Base-by-base conservation (phyloP, 352 stramenopile genomes). In the Nothophytophthora sp. region DNA sequence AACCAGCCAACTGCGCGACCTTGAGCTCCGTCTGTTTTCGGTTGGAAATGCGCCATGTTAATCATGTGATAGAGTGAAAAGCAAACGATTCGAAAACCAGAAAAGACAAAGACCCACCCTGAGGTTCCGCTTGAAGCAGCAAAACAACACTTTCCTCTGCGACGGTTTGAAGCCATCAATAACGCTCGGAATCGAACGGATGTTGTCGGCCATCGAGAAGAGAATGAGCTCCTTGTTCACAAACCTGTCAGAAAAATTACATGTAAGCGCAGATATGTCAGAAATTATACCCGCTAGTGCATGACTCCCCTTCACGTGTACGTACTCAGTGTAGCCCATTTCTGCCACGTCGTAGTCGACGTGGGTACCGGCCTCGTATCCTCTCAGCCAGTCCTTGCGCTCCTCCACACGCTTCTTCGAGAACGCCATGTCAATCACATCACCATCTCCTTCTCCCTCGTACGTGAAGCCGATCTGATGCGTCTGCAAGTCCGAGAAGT, bases 141-240 rank as follows among this genome's bases (percentile, higher is more conserved):
- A 90, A 66, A 97, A 99, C 10, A 99, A 67, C 8, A 99, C 96
- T 65, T 99, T 99, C 5, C 97, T 85, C 60, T 99, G 97, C 25
- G 91, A 98, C n/a, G 97, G 97, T 70, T 99, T 99, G 51, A 99
- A 92, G 15, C 97, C 97, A 75, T 99, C 97, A 7, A 99, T 79
- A 4, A 98, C 72, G 60, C 70, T 97, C 7, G 96, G 96, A 60
- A 99, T 96, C 12, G 92, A 98, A 42, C 97, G 88, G 37, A 99
- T 81, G 51, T 99, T 99, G 64, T 99, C 97, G 5, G 96, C 96
- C 81, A 97, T 97, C 9, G 92, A 98, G 68, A 99, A 99, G 56
- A 99, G 80, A 63, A 99, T 99, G 27, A 99, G 81, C 58, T 99
- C 97, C 62, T 98, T 98, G 81, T 99, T 98, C 22, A 99, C 86